phyloP scores from a whole-genome alignment of 306 rosid genomes.

The Castanospermum australe region DNA sequence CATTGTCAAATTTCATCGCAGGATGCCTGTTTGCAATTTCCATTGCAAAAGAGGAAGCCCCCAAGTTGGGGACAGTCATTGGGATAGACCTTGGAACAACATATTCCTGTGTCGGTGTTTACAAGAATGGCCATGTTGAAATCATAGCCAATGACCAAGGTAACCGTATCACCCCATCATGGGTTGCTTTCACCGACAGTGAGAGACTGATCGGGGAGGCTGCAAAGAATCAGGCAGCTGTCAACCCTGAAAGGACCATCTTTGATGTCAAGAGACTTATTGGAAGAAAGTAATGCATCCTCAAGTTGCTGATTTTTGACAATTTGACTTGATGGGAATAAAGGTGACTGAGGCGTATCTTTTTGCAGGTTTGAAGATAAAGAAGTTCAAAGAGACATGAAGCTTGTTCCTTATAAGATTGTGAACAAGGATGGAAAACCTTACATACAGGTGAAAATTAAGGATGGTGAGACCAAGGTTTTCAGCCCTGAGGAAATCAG shows the following conservation, averaged over 20 bases:
- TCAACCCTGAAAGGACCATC: constrained; percentile 82
- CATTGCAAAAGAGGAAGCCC: constrained; percentile 83
- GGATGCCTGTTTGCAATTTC: constrained; percentile 83
- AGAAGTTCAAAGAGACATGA: constrained; percentile 88
- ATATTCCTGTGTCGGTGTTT: constrained; percentile 81
- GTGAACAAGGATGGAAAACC: constrained; percentile 98
- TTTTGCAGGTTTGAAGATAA: constrained; percentile 79
- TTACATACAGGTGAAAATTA: constrained; percentile 76
- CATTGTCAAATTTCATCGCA: constrained; percentile 10
- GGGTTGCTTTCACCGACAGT: constrained; percentile 70
- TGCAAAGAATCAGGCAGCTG: constrained; percentile 87
- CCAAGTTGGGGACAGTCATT: constrained; percentile 90
- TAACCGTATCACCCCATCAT: constrained; percentile 76
- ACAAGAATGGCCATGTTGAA: constrained; percentile 84
- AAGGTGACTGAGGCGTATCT: neutral
- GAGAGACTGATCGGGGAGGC: constrained; percentile 83
- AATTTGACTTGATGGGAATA: neutral
- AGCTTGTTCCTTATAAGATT: constrained; percentile 88
- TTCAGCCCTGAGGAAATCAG: constrained; percentile 98
- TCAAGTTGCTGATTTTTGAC: neutral
- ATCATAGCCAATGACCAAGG: constrained; percentile 89
- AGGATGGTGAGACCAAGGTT: constrained; percentile 95
- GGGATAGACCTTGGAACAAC: constrained; percentile 86
- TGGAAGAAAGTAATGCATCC: constrained; percentile 70
- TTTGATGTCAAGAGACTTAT: constrained; percentile 96